These are phyloP conservation scores for Lasiosphaeria miniovina DNA, from an alignment of 495 filamentous ascomycete genomes.

Conservation along the genomic window DNA sequence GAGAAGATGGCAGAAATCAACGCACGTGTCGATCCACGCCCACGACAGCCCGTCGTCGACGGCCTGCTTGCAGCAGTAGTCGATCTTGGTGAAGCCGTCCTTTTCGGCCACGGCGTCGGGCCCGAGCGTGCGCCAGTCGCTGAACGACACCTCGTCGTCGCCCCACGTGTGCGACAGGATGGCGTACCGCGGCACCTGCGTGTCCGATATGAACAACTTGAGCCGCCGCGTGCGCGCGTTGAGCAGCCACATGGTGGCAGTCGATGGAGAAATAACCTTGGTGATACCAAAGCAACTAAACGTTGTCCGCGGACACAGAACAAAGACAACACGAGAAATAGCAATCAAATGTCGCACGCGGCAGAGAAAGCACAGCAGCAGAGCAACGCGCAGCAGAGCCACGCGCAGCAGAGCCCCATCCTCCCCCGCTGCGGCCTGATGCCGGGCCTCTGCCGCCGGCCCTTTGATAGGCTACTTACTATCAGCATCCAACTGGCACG, in stretches of 20 bases:
- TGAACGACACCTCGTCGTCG: conserved; percentile 16
- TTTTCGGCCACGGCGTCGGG: conserved; percentile 2
- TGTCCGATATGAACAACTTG: conserved; percentile 3
- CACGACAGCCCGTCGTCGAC: conserved; percentile 2
- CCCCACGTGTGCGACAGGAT: conserved; percentile 22
- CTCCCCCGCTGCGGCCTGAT: too few relatives aligned
- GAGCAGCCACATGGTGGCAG: conserved; percentile 8
- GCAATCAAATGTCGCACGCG: too few relatives aligned
- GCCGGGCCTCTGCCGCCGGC: too few relatives aligned
- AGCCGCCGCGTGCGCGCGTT: conserved; percentile 1
- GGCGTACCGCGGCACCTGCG: conserved; percentile 7
- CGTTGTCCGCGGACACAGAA: too few relatives aligned
- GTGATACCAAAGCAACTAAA: too few relatives aligned
- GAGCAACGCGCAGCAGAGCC: too few relatives aligned
- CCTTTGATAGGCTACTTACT: too few relatives aligned
- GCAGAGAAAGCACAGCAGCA: too few relatives aligned
- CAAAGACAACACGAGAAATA: too few relatives aligned
- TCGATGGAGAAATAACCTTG: too few relatives aligned
- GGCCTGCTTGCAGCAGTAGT: conserved; percentile 13
- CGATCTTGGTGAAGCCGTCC: conserved; percentile 16
- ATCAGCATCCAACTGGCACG: too few relatives aligned
- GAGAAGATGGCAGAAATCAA: neutral
- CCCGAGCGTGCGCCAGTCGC: conserved; percentile 3
- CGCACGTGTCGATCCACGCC: conserved; percentile 17
- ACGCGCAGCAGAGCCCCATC: too few relatives aligned